Evolutionary conservation across 176 grass and related monocot species (phyloP).

Genomic region (Tillandsia fasciculata): DNA sequence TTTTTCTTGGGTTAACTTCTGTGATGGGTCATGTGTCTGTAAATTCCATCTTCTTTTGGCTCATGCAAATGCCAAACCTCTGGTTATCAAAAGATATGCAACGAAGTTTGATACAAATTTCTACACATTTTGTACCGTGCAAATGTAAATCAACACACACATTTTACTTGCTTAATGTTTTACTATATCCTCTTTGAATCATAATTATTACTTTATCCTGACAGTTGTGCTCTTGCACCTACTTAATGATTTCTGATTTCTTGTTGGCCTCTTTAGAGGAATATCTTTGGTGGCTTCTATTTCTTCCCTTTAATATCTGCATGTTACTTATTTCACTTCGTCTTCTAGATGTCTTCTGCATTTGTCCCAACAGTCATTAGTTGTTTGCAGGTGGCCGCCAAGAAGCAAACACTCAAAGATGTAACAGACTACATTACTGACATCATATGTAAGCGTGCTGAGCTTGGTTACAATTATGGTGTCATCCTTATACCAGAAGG

Average conservation of each 20-base stretch:
- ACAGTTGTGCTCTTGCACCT: background rate
- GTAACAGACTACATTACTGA: conserved; percentile 95
- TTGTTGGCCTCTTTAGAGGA: background rate
- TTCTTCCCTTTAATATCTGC: conserved; percentile 1
- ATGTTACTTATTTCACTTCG: background rate
- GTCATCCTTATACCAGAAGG: conserved; percentile 97
- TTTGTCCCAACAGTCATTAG: background rate
- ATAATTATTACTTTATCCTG: background rate
- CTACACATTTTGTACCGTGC: too few species aligned
- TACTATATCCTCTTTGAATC: background rate
- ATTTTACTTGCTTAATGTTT: too few species aligned
- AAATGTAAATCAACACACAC: too few species aligned
- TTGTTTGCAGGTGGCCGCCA: conserved; percentile 58
- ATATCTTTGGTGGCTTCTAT: background rate
- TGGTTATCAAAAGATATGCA: too few species aligned
- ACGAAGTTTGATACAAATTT: too few species aligned
- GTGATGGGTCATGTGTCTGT: too few species aligned
- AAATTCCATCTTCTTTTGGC: too few species aligned
- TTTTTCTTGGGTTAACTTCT: too few species aligned
- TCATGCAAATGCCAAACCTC: too few species aligned
- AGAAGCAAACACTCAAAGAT: conserved; percentile 84
- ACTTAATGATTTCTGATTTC: background rate
- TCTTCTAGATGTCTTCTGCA: background rate
- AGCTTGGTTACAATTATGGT: conserved; percentile 93
- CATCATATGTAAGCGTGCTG: conserved; percentile 79